Conservation (phyloP, 1,284 basidiomycete genomes). For the Microbotryum scabiosae region DNA sequence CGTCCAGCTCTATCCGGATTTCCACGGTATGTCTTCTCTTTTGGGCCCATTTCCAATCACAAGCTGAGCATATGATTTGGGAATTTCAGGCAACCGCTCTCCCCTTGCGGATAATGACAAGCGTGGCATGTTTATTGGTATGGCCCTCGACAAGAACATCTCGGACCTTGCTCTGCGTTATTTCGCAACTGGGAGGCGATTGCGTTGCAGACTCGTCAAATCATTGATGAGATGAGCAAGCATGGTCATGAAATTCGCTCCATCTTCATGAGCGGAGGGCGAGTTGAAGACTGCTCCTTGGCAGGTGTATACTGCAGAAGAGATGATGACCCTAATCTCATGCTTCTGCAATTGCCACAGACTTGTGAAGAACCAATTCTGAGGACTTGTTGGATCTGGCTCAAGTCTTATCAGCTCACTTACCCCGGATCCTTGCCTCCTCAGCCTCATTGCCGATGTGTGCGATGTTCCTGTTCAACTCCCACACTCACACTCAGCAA, state of each 20-base stretch:
- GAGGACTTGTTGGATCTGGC: background rate
- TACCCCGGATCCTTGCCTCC: background rate
- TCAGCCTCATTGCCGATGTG: constrained; percentile 65
- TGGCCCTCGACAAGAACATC: constrained; percentile 69
- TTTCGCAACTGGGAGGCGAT: constrained; percentile 84
- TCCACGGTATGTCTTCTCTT: constrained; percentile 44
- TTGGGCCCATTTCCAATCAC: no score
- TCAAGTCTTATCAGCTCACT: no score
- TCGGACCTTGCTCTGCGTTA: constrained; percentile 82
- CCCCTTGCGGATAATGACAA: constrained; percentile 89
- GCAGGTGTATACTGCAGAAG: constrained; percentile 41
- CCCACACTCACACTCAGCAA: constrained; percentile 62
- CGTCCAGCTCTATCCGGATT: constrained; percentile 88
- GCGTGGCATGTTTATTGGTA: constrained; percentile 82
- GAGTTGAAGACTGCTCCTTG: constrained; percentile 16
- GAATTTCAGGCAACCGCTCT: constrained; percentile 71
- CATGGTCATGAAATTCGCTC: constrained; percentile 74
- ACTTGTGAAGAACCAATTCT: constrained; percentile 70
- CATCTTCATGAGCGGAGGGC: constrained; percentile 72
- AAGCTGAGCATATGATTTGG: background rate
- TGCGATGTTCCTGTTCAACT: constrained; percentile 77
- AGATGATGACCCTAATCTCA: constrained; percentile 34
- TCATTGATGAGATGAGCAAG: constrained; percentile 81
- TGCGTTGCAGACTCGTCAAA: constrained; percentile 89
- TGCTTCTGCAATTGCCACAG: constrained; percentile 35